Conservation (phyloP, 208 protist genomes). For the Crithidia fasciculata region DNA sequence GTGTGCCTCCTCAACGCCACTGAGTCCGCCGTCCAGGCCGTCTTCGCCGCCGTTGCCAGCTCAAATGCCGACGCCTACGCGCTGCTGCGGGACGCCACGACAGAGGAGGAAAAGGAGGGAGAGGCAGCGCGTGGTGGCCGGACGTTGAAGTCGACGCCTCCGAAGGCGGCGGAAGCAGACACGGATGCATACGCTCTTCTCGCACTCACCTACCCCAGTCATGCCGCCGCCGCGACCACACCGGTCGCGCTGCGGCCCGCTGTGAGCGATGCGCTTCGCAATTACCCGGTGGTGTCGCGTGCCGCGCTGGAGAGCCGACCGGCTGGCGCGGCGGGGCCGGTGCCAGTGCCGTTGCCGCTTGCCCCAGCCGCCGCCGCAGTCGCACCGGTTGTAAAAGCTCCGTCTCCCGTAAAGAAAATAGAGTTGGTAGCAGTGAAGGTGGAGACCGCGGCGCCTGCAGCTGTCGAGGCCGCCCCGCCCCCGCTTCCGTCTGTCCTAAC, state of each 20-base stretch:
- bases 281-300: constrained; percentile 28
- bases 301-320: constrained; percentile 19
- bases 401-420: not conserved
- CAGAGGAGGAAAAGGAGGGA: constrained; percentile 11
- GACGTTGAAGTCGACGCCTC: constrained; percentile 12
- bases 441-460: not conserved
- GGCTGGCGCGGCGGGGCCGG: not conserved
- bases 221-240: not conserved
- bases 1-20: constrained; percentile 2
- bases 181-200: constrained; percentile 15
- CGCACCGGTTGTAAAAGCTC: not conserved
- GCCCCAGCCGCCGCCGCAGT: not conserved
- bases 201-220: constrained; percentile 12
- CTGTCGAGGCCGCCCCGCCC: too few relatives aligned
- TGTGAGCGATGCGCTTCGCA: not conserved
- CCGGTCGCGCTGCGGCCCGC: constrained; percentile 14
- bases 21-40: not conserved
- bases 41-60: constrained; percentile 13
- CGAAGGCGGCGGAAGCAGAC: not conserved
- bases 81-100: not conserved
- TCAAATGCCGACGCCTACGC: constrained; percentile 8
- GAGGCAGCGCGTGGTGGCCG: constrained; percentile 13
- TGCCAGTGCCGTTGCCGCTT: not conserved
- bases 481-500: too few relatives aligned
- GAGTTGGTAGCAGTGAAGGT: not conserved